A percentile compares a stretch with the other conserved stretches of the same genome.
phyloP scores from a whole-genome alignment of 2,329 filamentous ascomycete species.

The Aureobasidium sp. region DNA sequence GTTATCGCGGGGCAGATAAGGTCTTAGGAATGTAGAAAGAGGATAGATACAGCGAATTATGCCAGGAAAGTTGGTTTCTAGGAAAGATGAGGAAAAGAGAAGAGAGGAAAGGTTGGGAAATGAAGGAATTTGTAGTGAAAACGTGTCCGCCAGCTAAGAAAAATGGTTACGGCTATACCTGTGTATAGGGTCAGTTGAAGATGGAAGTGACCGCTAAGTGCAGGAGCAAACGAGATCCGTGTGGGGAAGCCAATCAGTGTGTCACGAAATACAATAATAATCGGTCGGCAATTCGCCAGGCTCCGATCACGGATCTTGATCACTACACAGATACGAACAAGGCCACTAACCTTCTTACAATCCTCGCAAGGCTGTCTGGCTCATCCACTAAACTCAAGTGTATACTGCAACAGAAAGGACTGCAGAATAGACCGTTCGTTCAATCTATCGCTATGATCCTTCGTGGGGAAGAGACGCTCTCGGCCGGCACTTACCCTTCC shows the following conservation, averaged over 20 bases:
- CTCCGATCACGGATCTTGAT: conserved; percentile 1
- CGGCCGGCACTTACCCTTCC: not conserved
- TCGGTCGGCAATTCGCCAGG: not conserved
- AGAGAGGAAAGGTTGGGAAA: not conserved
- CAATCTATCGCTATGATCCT: not conserved
- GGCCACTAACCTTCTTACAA: not conserved
- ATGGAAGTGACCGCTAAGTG: conserved; percentile 6
- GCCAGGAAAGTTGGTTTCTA: not conserved
- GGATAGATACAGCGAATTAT: not conserved
- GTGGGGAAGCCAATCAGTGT: too few species aligned
- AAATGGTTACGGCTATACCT: conserved; percentile 1
- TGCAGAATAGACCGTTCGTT: not conserved
- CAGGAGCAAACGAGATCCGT: not conserved
- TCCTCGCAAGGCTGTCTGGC: not conserved
- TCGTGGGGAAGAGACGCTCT: not conserved
- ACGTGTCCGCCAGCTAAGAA: conserved; percentile 11
- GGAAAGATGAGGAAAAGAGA: not conserved
- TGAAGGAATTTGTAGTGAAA: conserved; percentile 14
- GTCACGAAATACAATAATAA: too few species aligned
- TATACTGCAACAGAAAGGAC: not conserved
- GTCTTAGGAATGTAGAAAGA: not conserved
- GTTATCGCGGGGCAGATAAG: conserved; percentile 11
- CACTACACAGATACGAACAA: not conserved
- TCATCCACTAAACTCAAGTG: not conserved
- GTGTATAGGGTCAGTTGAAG: conserved; percentile 1